These are phyloP conservation scores for Aspergillus panamensis DNA, from an alignment of 495 filamentous ascomycete genomes.

Conservation along the genomic window DNA sequence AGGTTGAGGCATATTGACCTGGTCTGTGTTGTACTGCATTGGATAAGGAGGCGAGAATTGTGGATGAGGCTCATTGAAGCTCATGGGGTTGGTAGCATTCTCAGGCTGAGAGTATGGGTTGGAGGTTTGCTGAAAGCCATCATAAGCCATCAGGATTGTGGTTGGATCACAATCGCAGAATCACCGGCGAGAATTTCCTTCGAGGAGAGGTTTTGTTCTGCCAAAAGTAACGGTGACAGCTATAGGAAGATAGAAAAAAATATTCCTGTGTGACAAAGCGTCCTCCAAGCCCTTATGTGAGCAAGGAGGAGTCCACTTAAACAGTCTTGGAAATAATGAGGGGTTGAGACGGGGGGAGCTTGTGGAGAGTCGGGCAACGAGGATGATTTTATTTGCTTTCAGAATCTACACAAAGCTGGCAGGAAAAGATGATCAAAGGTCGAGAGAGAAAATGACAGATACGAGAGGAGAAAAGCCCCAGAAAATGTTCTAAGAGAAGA, in stretches of 20 bases:
- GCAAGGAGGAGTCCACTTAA: neutral
- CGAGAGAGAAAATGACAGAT: neutral
- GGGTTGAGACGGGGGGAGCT: slow-evolving; percentile 6
- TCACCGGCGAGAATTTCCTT: neutral
- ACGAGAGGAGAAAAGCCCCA: slow-evolving; percentile 2
- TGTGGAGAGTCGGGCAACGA: slow-evolving; percentile 2
- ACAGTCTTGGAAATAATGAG: slow-evolving; percentile 1
- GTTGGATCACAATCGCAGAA: slow-evolving; percentile 6
- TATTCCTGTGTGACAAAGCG: too few relatives aligned
- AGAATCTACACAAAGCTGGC: neutral
- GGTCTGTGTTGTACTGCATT: slow-evolving; percentile 32
- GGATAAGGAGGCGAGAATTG: slow-evolving; percentile 36
- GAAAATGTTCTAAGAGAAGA: slow-evolving; percentile 1
- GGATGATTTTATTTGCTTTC: neutral
- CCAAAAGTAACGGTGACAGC: too few relatives aligned
- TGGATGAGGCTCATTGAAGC: slow-evolving; percentile 24
- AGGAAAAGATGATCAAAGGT: neutral
- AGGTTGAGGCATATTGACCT: slow-evolving; percentile 43
- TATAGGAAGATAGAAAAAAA: too few relatives aligned
- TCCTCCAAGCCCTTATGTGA: slow-evolving; percentile 2
- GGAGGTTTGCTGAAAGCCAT: slow-evolving; percentile 34
- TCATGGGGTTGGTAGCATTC: slow-evolving; percentile 21
- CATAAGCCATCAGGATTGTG: slow-evolving; percentile 39
- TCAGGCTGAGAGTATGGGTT: slow-evolving; percentile 29
- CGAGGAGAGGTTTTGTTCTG: neutral